Evolutionary conservation across 2,329 filamentous ascomycete species (phyloP), one percentile per base, ranked within the genome.

Genomic region (Gremmenia infestans): DNA sequence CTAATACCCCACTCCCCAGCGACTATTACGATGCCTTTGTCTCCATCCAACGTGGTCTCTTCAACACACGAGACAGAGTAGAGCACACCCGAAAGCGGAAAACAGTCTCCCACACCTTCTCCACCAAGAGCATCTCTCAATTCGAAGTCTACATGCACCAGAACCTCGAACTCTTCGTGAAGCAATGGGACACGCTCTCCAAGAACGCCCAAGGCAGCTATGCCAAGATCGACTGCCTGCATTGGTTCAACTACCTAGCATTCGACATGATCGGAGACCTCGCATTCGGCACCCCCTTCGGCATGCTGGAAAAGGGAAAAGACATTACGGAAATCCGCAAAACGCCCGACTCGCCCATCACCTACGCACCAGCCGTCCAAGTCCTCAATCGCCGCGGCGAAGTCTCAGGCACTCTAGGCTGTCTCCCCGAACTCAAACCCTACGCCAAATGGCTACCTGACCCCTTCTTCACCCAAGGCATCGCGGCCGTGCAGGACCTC

Each of bases 1-100:
- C 45, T 8, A 53, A 43, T 22, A 2, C 17, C 40, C 9, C 9
- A 11, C 28, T 9, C 28, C 6, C 69, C 77, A 91, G 87, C 43
- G 86, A 93, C 2, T 96, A 92, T 74, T 96, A 96, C 66, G 90
- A 96, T 67, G 88, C 89, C 50, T 96, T 96, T 65, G 91, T 96
- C 53, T 92, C 88, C 12, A 95, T 96, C 67, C 82, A 81, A 50
- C 83, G 89, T 12, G 91, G 91, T 19, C 78, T 97, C 12, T 97
- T 96, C 82, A 96, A 95, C 72, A 96, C 91, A 0, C 81, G 92
- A 35, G 84, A 92, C 73, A 82, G 92, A 49, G 77, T 78, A 0
- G 89, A 96, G 67, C 91, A 97, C 71, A 86, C 87, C 0, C 85
- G 91, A 60, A 97, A 96, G 80, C 83, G 91, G 66, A 96, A 96